These are phyloP conservation scores for Gossypium mustelinum DNA, from an alignment of 345 rosid genomes.

Conservation along the genomic window DNA sequence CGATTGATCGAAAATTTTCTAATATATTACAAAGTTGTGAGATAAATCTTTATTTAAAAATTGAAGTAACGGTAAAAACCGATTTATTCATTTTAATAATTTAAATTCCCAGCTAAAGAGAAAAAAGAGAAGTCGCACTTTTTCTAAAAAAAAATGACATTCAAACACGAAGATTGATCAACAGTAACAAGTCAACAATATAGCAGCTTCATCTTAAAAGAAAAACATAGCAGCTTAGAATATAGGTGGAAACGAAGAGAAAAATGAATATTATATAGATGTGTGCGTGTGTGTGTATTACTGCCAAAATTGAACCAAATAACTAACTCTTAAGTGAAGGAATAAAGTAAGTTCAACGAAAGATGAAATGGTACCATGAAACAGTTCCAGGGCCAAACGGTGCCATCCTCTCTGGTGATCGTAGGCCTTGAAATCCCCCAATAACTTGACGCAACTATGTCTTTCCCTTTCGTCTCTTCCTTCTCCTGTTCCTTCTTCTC, in stretches of 20 bases:
- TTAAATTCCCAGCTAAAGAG: not conserved
- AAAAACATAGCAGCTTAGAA: not conserved
- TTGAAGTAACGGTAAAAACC: not conserved
- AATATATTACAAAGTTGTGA: not conserved
- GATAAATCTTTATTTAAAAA: not conserved
- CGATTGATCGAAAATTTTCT: not conserved
- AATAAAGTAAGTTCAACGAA: not conserved
- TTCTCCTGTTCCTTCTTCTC: constrained; percentile 22
- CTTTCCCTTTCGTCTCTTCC: constrained; percentile 27
- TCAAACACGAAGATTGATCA: not conserved
- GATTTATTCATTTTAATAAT: not conserved
- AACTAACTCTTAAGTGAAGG: not conserved
- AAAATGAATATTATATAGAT: not conserved
- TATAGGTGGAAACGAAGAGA: not conserved
- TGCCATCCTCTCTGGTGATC: constrained; percentile 55
- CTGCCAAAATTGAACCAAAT: too few species aligned
- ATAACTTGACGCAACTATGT: constrained; percentile 41
- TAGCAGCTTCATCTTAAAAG: not conserved
- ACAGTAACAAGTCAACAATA: not conserved
- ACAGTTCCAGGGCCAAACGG: constrained; percentile 81
- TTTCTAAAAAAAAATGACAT: not conserved
- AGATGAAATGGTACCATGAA: constrained; percentile 43
- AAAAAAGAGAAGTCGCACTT: not conserved
- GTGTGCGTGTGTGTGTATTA: too few species aligned
- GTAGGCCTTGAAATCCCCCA: constrained; percentile 67